Conservation (phyloP, 2,329 filamentous ascomycete genomes). For the Drechslera avenae region DNA sequence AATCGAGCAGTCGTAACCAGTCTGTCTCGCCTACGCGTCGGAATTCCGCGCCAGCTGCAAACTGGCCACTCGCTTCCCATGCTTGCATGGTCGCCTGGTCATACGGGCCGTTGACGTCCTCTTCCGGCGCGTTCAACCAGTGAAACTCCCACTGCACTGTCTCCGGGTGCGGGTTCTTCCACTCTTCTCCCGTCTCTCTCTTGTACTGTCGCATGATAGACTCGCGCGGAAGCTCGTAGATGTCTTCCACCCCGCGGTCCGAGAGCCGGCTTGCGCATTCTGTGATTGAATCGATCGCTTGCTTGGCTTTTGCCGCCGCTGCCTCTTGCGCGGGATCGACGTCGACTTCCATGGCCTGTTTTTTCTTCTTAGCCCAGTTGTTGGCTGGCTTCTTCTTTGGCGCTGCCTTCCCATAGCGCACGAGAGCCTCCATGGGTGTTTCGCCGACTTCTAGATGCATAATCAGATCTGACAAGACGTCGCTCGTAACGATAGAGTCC, state of each 20-base stretch:
- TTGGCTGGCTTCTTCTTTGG: slow-evolving; percentile 57
- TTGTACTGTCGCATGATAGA: slow-evolving; percentile 80
- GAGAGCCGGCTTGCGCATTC: slow-evolving; percentile 88
- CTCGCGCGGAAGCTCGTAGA: slow-evolving; percentile 90
- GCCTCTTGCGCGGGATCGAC: slow-evolving; percentile 64
- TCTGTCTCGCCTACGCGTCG: slow-evolving; percentile 49
- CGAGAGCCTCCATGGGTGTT: slow-evolving; percentile 85
- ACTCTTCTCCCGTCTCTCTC: slow-evolving; percentile 84
- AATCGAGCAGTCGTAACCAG: slow-evolving; percentile 52
- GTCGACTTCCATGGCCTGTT: slow-evolving; percentile 73
- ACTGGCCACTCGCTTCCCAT: slow-evolving; percentile 92
- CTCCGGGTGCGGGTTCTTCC: slow-evolving; percentile 63
- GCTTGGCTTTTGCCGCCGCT: slow-evolving; percentile 70
- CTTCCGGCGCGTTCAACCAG: slow-evolving; percentile 88
- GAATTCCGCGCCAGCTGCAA: slow-evolving; percentile 79
- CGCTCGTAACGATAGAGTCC: slow-evolving; percentile 73
- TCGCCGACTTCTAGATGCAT: slow-evolving; percentile 76
- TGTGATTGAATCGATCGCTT: slow-evolving; percentile 80
- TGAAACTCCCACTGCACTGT: slow-evolving; percentile 80
- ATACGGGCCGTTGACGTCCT: slow-evolving; percentile 82
- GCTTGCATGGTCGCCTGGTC: slow-evolving; percentile 83
- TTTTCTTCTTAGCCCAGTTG: slow-evolving; percentile 50
- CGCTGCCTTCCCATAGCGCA: slow-evolving; percentile 72
- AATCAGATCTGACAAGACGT: slow-evolving; percentile 77
- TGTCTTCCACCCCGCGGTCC: slow-evolving; percentile 80